Base-by-base conservation (phyloP, 495 filamentous ascomycete species). In the Penicillium turbatum region DNA sequence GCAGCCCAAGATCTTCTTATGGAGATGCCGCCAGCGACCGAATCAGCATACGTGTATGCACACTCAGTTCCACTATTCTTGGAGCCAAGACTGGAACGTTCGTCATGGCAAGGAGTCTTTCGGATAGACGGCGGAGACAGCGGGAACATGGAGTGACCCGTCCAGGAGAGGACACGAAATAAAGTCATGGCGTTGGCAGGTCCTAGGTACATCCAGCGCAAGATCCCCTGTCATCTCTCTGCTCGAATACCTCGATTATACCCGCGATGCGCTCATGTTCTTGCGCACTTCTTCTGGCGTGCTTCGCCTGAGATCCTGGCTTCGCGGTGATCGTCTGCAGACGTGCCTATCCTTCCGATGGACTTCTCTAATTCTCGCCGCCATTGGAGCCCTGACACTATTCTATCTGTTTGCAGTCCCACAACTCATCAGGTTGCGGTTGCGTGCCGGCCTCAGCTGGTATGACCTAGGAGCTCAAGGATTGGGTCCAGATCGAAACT, bases 391-490 rank as follows among this genome's bases (percentile, higher is more conserved):
- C 3, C 13, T 42, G 8, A 5, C 50, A 21, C 39, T 69, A 2
- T 57, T 66, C 26, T 70, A 59, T 35, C 47, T 67, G 2, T 64
- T 67, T 38, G 60, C 46, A 1, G 15, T 71, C 2, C 69, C 71
- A 3, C 69, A 72, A 16, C 52, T 74, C 5, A 27, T 52, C 17
- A 53, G 62, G n/a, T 57, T 74, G 29, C 62, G 65, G 15, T 62
- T 72, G 16, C 69, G 67, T 5, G 9, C 51, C n/a, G 68, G 60
- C 11, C 41, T 72, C 21, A 66, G 65, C 50, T 57, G 51, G 57
- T 74, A 74, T 57, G 69, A 74, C 41, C 47, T 71, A 13, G 71
- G 71, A 6, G 44, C 57, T 7, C 65, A 70, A 42, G 71, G 71
- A 3, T 68, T 74, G 31, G 69, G 67, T 2, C 71, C 71, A 6